Evolutionary conservation across 2,329 filamentous ascomycete genomes (phyloP), one percentile per base, ranked within the genome.

Genomic region (Colletotrichum melonis): DNA sequence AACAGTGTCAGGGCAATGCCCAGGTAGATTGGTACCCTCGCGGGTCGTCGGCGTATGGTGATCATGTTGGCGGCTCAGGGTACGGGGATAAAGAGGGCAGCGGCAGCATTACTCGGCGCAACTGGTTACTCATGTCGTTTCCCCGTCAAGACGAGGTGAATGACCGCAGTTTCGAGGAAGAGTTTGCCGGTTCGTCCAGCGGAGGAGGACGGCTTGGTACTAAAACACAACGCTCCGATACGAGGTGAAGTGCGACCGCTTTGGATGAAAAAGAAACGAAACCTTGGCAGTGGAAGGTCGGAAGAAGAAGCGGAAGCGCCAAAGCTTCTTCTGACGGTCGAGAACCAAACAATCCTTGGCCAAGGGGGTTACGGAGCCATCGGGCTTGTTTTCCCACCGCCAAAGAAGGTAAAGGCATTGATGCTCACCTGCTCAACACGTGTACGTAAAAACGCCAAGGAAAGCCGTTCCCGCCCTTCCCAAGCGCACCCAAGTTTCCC

Each of bases 11-110:
- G 54, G 55, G 67, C 66, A 28, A 75, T 63, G 63, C 57, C 58
- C 60, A 75, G 57, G 54, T 74, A 73, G 22, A 75, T 60, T 32
- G 69, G 69, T 26, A 72, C 69, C 65, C 74, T 69, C 66, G 65
- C 58, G 14, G 73, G 67, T 54, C 72, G 72, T 58, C 73, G 63
- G 22, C 71, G 74, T 46, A 75, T 69, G 32, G 62, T 75, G 73
- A 75, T 75, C 74, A 75, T 75, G 73, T 56, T 73, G 74, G 74
- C 68, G 68, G 68, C 65, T 69, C 72, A 38, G 35, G 19, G 59
- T 65, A 60, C 8, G 69, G 46, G 49, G 28, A 69, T n/a, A 69
- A 54, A 24, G 66, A 54, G 38, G n/a, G 66, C 66, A 74, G 46
- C 28, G 42, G 57, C 55, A 72, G 69, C 74, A 75, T 74, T 49